These are phyloP conservation scores for Penicillium cosmopolitanum DNA, from an alignment of 495 filamentous ascomycete species.

Conservation along the genomic window DNA sequence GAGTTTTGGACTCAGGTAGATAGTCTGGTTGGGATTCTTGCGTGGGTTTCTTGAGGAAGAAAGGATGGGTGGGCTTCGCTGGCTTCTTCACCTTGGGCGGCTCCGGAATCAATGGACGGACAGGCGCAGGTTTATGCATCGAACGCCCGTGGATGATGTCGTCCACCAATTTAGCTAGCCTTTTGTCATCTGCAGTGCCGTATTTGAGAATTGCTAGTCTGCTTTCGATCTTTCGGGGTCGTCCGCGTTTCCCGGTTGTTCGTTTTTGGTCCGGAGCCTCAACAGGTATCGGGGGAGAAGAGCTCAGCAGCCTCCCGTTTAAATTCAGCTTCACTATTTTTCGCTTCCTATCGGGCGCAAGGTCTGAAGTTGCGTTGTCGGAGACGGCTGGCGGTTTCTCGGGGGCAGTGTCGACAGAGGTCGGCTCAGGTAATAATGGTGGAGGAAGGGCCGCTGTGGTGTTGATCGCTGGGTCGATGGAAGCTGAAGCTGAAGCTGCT, in stretches of 20 bases:
- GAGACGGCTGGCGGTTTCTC: not conserved
- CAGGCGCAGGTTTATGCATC: constrained; percentile 7
- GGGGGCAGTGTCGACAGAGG: not conserved
- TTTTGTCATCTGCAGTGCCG: constrained; percentile 22
- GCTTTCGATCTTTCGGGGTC: constrained; percentile 20
- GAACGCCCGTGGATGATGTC: constrained; percentile 47
- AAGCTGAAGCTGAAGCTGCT: not conserved
- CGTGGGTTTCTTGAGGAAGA: constrained; percentile 62
- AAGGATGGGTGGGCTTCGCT: constrained; percentile 75
- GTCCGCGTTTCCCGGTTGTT: constrained; percentile 27
- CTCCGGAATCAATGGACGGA: constrained; percentile 7
- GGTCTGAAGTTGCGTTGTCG: not conserved
- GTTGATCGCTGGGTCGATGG: not conserved
- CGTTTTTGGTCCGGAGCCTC: constrained; percentile 31
- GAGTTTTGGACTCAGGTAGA: not conserved
- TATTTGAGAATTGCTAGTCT: constrained; percentile 55
- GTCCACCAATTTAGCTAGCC: constrained; percentile 52
- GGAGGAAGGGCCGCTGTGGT: not conserved
- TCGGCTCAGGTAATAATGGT: not conserved
- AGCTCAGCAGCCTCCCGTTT: constrained; percentile 61
- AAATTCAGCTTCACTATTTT: constrained; percentile 58
- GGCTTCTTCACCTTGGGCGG: constrained; percentile 34
- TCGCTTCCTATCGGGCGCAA: constrained; percentile 22
- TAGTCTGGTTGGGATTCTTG: constrained; percentile 16
- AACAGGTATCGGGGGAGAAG: constrained; percentile 39